Evolutionary conservation across 2,329 filamentous ascomycete genomes (phyloP).

Genomic region (Hymenoscyphus albidus): DNA sequence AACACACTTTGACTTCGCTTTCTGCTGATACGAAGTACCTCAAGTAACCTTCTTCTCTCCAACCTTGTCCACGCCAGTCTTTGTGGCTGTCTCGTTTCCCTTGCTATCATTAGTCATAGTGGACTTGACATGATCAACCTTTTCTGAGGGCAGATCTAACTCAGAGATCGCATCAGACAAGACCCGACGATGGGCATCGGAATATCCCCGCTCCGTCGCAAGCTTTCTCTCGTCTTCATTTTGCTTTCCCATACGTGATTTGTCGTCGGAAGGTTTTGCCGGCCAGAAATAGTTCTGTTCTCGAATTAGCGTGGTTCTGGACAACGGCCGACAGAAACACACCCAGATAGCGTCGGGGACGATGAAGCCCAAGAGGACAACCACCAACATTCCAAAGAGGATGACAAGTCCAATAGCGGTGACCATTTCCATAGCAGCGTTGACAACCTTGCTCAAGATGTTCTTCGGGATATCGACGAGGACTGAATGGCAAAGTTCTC

Average conservation of each 20-base stretch:
- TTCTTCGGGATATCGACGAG: background rate
- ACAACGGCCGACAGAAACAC: background rate
- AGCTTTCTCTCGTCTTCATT: background rate
- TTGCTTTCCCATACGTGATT: background rate
- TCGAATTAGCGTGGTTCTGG: background rate
- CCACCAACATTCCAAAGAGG: background rate
- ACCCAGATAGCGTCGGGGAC: background rate
- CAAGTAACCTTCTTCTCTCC: background rate
- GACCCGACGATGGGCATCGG: background rate
- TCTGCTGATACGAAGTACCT: background rate
- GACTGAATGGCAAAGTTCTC: background rate
- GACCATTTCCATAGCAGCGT: background rate
- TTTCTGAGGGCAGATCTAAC: background rate
- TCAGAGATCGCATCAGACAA: background rate
- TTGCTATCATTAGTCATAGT: background rate
- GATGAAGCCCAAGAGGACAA: background rate
- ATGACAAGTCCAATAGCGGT: background rate
- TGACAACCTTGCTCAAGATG: background rate
- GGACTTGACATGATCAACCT: background rate
- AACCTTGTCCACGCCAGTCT: background rate
- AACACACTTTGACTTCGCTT: background rate
- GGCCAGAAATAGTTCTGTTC: background rate
- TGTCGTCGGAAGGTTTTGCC: background rate
- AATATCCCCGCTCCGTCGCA: background rate
- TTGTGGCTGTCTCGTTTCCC: background rate